Evolutionary conservation across 2,329 filamentous ascomycete genomes (phyloP).

Genomic region (Juglanconis oblonga): DNA sequence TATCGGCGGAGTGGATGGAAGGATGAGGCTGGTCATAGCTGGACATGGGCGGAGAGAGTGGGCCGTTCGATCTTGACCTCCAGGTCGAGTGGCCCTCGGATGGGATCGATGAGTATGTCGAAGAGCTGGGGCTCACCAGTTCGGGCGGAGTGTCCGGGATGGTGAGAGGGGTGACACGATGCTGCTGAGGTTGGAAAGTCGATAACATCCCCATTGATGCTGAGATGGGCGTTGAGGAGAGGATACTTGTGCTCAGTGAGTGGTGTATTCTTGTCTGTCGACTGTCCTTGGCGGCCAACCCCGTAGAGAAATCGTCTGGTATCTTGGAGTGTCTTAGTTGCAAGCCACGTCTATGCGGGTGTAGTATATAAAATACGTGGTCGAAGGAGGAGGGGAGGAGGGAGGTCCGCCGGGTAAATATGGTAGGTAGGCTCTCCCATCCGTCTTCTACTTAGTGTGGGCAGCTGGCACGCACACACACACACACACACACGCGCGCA

Average conservation of each 20-base stretch:
- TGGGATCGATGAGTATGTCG: conserved; percentile 42
- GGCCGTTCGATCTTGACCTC: conserved; percentile 34
- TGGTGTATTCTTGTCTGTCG: neutral
- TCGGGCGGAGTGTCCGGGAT: conserved; percentile 54
- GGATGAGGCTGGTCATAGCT: conserved; percentile 48
- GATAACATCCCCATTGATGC: conserved; percentile 55
- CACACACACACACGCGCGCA: conserved; percentile 4
- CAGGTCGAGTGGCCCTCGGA: conserved; percentile 42
- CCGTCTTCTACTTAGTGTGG: conserved; percentile 10
- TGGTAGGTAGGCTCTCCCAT: conserved; percentile 3
- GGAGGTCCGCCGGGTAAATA: conserved; percentile 17
- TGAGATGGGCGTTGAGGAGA: conserved; percentile 18
- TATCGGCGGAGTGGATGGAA: conserved; percentile 39
- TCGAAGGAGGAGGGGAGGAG: neutral
- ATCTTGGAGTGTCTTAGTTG: neutral
- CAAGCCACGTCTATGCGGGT: conserved; percentile 6
- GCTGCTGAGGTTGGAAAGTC: conserved; percentile 47
- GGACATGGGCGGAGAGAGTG: conserved; percentile 55
- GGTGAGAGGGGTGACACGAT: conserved; percentile 33
- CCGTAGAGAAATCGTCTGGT: neutral
- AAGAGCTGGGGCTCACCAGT: conserved; percentile 49
- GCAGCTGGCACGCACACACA: conserved; percentile 2
- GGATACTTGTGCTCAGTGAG: conserved; percentile 8
- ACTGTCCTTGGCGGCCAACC: neutral
- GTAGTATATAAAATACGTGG: conserved; percentile 3